A percentile compares a stretch with the other conserved stretches of the same genome.
Evolutionary conservation across 306 rosid species (phyloP).

Genomic region (Notholithocarpus densiflorus): DNA sequence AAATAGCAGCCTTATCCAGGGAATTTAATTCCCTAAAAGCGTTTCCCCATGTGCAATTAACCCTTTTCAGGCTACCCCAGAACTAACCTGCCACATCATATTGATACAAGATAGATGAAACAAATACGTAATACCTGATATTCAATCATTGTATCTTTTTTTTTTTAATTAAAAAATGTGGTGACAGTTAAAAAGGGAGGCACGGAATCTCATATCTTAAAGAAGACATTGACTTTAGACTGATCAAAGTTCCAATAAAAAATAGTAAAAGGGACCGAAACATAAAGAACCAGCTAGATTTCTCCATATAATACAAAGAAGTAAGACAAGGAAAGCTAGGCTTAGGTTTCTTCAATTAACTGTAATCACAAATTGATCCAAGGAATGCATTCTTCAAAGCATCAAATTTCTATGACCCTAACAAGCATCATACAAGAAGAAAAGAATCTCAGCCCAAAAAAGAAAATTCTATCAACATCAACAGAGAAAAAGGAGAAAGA

Average conservation of each 20-base stretch:
- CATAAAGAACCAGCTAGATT: conserved; percentile 18
- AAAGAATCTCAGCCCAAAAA: conserved; percentile 18
- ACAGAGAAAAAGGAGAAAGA: conserved; percentile 2
- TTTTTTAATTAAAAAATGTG: conserved; percentile 19
- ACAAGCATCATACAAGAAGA: conserved; percentile 31
- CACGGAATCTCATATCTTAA: conserved; percentile 24
- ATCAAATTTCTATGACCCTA: conserved; percentile 34
- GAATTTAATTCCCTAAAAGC: conserved; percentile 30
- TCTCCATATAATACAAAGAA: conserved; percentile 16
- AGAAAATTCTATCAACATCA: not conserved
- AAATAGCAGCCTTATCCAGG: conserved; percentile 27
- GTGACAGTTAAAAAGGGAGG: conserved; percentile 35
- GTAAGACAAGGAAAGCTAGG: conserved; percentile 30
- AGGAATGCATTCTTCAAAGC: conserved; percentile 23
- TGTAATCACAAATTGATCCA: conserved; percentile 24
- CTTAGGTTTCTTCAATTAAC: conserved; percentile 31
- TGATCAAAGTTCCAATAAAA: conserved; percentile 14
- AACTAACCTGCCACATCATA: conserved; percentile 30
- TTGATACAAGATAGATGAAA: conserved; percentile 33
- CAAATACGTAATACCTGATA: conserved; percentile 20
- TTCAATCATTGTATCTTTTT: conserved; percentile 37
- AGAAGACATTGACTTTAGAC: conserved; percentile 24
- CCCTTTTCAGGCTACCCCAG: conserved; percentile 39
- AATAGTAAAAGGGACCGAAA: not conserved
- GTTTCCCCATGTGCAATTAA: conserved; percentile 50